phyloP scores from a whole-genome alignment of 257 asterid species.

The Solanum tarapatanum region DNA sequence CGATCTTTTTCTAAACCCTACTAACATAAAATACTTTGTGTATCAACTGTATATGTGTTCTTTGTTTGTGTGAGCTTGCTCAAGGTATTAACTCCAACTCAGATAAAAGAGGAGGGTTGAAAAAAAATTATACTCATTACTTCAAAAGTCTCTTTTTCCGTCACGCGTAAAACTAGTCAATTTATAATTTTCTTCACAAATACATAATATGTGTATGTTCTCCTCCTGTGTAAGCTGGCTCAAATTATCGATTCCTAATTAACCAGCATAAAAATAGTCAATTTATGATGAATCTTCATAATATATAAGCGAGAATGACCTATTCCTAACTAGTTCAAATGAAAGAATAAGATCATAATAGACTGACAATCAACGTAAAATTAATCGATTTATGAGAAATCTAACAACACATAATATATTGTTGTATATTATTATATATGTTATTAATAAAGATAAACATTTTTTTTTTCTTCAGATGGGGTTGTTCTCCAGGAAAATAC shows the following conservation, averaged over 20 bases:
- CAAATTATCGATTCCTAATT: background rate
- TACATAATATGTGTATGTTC: background rate
- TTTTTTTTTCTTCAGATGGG: slow-evolving; percentile 45
- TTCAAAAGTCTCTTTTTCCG: background rate
- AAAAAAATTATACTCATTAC: background rate
- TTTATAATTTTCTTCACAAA: background rate
- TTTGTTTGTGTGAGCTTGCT: background rate
- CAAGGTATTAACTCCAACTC: background rate
- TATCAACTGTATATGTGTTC: background rate
- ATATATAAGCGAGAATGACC: background rate
- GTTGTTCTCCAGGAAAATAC: slow-evolving; percentile 82
- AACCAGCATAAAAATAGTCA: too few species aligned
- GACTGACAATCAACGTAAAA: background rate
- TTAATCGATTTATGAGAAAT: background rate
- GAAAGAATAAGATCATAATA: background rate
- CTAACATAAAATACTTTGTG: background rate
- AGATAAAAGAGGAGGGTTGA: background rate
- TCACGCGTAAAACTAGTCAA: background rate
- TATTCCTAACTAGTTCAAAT: background rate
- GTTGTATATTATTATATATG: background rate
- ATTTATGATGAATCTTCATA: too few species aligned
- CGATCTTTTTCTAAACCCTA: background rate
- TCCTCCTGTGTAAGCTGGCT: background rate
- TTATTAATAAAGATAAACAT: background rate
- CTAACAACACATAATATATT: background rate